Evolutionary conservation across 2,329 filamentous ascomycete genomes (phyloP), one percentile per base, ranked within the genome.

Genomic region (Botrytis pseudocinerea): DNA sequence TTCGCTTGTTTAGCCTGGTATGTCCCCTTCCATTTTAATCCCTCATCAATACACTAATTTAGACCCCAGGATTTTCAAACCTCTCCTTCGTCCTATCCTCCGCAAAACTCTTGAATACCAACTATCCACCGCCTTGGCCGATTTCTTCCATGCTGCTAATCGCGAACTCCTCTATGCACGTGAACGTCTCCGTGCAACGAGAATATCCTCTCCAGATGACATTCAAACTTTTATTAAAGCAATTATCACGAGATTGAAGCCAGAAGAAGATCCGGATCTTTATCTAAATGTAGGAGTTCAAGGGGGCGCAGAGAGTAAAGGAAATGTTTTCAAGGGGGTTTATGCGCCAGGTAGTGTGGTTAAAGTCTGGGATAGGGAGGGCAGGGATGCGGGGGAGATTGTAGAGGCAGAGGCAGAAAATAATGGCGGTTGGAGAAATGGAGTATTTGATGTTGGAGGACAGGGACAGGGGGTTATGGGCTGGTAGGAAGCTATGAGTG

Each of bases 291-390:
- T 97, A 25, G 94, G 94, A 1, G 84, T 97, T 16, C 87, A 88
- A 62, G 85, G 88, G 42, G 78, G 77, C 25, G 88, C 87, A 0
- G 84, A 86, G 25, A 84, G 85, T 76, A 88, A 89, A 44, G 85
- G 78, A 6, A 87, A 87, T 18, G 84, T 95, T 0, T 98, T 98
- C 84, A 90, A 90, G 77, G 93, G 92, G 6, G 88, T 94, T 2
- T 98, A 97, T 83, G 91, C 95, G 0, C 95, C 95, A 0, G 95
- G 94, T 0, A 97, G 94, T 81, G 84, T 98, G 40, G 92, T 96
- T 69, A 94, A 93, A 83, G 82, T 97, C n/a, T 97, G 94, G 93
- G 89, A 95, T 76, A 91, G 94, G 76, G 92, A 97, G 82, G 94
- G 89, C 0, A 83, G 85, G 35, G 85, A 86, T 75, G 94, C 93